Evolutionary conservation across 768 basidiomycete species (phyloP).

Genomic region (Mrakia gelida): DNA sequence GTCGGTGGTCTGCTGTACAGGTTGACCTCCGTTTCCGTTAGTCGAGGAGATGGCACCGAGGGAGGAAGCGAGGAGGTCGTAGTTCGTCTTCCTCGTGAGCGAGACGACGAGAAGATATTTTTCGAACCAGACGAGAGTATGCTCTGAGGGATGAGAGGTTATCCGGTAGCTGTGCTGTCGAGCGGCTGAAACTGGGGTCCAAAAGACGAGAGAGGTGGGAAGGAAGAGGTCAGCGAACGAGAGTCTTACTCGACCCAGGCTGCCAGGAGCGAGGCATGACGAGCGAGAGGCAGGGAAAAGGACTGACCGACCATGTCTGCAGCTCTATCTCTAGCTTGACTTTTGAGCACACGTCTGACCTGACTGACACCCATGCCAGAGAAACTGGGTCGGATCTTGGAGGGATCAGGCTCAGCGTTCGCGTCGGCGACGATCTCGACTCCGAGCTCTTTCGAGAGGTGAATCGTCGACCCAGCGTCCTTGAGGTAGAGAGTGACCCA

Average conservation of each 20-base stretch:
- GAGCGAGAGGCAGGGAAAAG: neutral
- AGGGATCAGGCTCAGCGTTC: neutral
- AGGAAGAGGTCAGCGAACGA: neutral
- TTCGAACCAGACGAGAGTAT: neutral
- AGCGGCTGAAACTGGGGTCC: neutral
- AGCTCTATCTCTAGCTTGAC: neutral
- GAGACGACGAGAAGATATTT: constrained; percentile 14
- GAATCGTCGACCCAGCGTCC: neutral
- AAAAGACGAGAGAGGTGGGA: neutral
- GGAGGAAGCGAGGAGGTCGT: neutral
- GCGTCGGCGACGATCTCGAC: neutral
- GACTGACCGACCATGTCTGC: neutral
- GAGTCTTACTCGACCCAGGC: neutral
- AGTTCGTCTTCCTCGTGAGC: neutral
- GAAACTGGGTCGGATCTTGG: neutral
- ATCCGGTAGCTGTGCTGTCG: neutral
- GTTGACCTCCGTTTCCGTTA: neutral
- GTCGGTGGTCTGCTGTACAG: neutral
- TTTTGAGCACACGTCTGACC: neutral
- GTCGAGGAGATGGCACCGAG: neutral
- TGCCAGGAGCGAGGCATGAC: too few relatives aligned
- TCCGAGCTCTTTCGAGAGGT: neutral
- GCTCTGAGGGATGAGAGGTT: neutral
- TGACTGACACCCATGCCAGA: neutral
- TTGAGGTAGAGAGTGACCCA: constrained; percentile 17